Base-by-base conservation (phyloP, 495 filamentous ascomycete genomes). In the Aspergillus biplanus region DNA sequence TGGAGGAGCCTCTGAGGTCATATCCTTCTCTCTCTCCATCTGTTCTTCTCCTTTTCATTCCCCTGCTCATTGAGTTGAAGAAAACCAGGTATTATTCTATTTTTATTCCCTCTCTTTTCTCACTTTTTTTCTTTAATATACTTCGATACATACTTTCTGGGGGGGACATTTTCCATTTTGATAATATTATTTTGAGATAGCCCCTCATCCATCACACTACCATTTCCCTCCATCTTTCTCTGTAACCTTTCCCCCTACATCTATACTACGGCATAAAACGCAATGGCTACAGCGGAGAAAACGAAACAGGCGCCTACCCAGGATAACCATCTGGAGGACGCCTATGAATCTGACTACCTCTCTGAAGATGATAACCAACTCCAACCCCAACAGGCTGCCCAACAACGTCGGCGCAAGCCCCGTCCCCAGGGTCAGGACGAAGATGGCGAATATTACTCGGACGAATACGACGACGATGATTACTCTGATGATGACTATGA, bases 371-470 rank as follows among this genome's bases (percentile, higher is more conserved):
- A 65, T 31, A 65, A 68, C 55, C 69, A 74, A 52, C 62, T 61
- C 3, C 64, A 68, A 52, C 80, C 65, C 32, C 58, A 67, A 55
- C 50, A 58, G 33, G 21, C 31, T 6, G 16, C 2, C 15, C 62
- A 62, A 61, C 67, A 31, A 49, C 62, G 33, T 15, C 61, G 72
- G 47, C 75, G 69, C 52, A 73, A 77, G 62, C 71, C 70, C 16
- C 75, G 77, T 58, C 72, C 75, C 69, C 73, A 72, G 32, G 7
- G 57, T 67, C 71, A 8, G 71, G 82, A 80, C n/a, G 80, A 86
- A 35, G 76, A 79, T 61, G 81, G 80, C 48, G 82, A 83, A 48
- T 74, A 76, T 16, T 77, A 87, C 72, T 87, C 81, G n/a, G 82
- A 83, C 34, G 83, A 82, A 58, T 79, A 80, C 66, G 85, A 83